These are phyloP conservation scores for Phoma herbarum DNA, from an alignment of 2,329 filamentous ascomycete genomes.

Conservation along the genomic window DNA sequence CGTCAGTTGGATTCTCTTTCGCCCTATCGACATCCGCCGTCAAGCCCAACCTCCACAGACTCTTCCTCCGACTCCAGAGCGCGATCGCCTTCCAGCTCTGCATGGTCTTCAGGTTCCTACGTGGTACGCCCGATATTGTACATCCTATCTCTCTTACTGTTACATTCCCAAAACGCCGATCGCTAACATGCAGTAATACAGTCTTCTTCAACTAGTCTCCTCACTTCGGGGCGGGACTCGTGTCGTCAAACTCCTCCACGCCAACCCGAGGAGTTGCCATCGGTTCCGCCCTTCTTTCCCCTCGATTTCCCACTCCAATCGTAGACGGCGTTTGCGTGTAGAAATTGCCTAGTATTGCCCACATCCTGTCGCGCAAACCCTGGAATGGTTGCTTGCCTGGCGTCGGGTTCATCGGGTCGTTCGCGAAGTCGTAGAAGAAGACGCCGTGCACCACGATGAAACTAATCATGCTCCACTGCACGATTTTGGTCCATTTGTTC, in stretches of 20 bases:
- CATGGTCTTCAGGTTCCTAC: neutral
- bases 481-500: slow-evolving; percentile 71
- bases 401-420: slow-evolving; percentile 45
- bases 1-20: neutral
- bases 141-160: slow-evolving; percentile 11
- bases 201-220: neutral
- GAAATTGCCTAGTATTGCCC: slow-evolving; percentile 36
- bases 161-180: slow-evolving; percentile 7
- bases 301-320: slow-evolving; percentile 17
- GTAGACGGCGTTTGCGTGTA: slow-evolving; percentile 40
- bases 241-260: slow-evolving; percentile 8
- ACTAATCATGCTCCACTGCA: slow-evolving; percentile 63
- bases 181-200: slow-evolving; percentile 15
- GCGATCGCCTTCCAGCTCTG: neutral
- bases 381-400: slow-evolving; percentile 45
- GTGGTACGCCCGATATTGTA: slow-evolving; percentile 6
- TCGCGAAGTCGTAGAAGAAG: slow-evolving; percentile 67
- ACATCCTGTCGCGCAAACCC: slow-evolving; percentile 39
- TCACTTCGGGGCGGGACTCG: slow-evolving; percentile 5
- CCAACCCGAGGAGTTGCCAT: slow-evolving; percentile 10
- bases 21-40: neutral
- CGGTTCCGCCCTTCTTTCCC: slow-evolving; percentile 24
- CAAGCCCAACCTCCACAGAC: neutral
- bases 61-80: neutral
- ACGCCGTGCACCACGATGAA: slow-evolving; percentile 64